A percentile compares a stretch with the other conserved stretches of the same genome.
These are phyloP conservation scores for Ophiocordyceps camponoti-floridani DNA, from an alignment of 2,329 filamentous ascomycete genomes.

Conservation along the genomic window DNA sequence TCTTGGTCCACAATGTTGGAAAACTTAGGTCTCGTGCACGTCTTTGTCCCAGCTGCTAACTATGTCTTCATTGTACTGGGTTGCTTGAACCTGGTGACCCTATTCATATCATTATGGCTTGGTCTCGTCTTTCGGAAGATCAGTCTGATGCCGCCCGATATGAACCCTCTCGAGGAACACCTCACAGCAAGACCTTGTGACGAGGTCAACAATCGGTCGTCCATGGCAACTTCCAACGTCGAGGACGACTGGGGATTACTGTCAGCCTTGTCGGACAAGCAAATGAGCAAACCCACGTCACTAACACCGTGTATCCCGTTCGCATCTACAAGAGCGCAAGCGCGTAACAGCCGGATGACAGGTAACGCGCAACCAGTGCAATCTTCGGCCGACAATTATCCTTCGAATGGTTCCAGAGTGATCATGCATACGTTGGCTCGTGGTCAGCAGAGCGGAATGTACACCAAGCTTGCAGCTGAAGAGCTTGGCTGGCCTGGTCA, in stretches of 20 bases:
- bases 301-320: slow-evolving; percentile 51
- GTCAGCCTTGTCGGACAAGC: slow-evolving; percentile 10
- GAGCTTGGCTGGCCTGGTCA: slow-evolving; percentile 26
- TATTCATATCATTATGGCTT: slow-evolving; percentile 57
- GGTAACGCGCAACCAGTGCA: background rate
- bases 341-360: slow-evolving; percentile 9
- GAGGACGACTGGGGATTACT: slow-evolving; percentile 39
- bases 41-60: slow-evolving; percentile 50
- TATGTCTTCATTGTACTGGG: slow-evolving; percentile 46
- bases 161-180: slow-evolving; percentile 84
- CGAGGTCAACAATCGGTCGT: slow-evolving; percentile 43
- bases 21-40: slow-evolving; percentile 33
- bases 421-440: background rate
- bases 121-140: slow-evolving; percentile 70
- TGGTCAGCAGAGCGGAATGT: slow-evolving; percentile 12
- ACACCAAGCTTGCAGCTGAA: slow-evolving; percentile 28
- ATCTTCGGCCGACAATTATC: background rate
- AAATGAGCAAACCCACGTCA: slow-evolving; percentile 23
- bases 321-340: slow-evolving; percentile 55
- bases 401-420: background rate
- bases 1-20: slow-evolving; percentile 53
- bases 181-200: slow-evolving; percentile 55
- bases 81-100: slow-evolving; percentile 51
- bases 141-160: slow-evolving; percentile 66
- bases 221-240: slow-evolving; percentile 25